Conservation (phyloP, 176 grass and related monocot genomes). For the Otatea glauca region DNA sequence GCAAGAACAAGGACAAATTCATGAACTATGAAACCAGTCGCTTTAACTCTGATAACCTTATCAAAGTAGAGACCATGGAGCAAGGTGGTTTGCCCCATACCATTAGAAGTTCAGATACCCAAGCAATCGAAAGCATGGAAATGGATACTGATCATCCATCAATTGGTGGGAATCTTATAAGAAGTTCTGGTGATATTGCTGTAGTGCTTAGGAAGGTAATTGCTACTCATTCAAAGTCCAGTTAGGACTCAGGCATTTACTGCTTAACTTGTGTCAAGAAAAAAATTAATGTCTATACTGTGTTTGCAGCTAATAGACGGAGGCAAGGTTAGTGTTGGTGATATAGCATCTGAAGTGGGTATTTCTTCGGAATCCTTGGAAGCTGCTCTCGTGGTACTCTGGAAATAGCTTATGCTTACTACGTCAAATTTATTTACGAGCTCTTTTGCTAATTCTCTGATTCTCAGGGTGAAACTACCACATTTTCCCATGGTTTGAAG, state of each 20-base stretch:
- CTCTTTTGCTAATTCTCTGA: constrained; percentile 43
- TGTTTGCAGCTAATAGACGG: constrained; percentile 80
- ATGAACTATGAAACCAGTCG: constrained; percentile 49
- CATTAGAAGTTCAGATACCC: constrained; percentile 41
- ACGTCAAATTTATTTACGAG: constrained; percentile 46
- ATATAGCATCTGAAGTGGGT: constrained; percentile 91
- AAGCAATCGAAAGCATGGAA: constrained; percentile 50
- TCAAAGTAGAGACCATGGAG: constrained; percentile 57
- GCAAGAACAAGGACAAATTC: constrained; percentile 77
- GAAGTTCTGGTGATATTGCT: constrained; percentile 69
- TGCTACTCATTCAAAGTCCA: constrained; percentile 25
- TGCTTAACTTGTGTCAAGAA: constrained; percentile 1
- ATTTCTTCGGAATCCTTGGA: constrained; percentile 93
- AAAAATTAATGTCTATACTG: constrained; percentile 35
- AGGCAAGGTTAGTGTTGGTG: constrained; percentile 72
- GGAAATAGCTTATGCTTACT: constrained; percentile 32
- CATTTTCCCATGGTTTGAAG: constrained; percentile 92
- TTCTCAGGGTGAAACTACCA: constrained; percentile 93
- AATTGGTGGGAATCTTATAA: constrained; percentile 46
- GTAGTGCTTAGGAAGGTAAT: constrained; percentile 80
- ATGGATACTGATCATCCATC: constrained; percentile 42
- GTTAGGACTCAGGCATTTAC: constrained; percentile 14
- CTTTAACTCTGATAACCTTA: constrained; percentile 55
- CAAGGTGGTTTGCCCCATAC: constrained; percentile 47
- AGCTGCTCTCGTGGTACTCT: constrained; percentile 88